These are phyloP conservation scores for Fallopia convolvulus DNA, from an alignment of 148 eudicot genomes.

Conservation along the genomic window DNA sequence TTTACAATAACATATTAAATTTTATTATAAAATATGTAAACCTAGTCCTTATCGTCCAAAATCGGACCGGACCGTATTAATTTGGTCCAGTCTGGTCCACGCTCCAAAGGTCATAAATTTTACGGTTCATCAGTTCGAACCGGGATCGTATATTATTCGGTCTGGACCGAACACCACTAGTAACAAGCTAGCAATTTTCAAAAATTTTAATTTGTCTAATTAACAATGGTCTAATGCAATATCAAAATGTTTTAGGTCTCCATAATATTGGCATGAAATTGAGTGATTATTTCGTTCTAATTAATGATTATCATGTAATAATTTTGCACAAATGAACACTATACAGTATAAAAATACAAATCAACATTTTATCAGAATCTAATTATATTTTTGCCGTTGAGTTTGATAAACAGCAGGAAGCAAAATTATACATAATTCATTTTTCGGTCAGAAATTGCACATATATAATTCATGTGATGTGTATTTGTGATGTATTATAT, in stretches of 20 bases:
- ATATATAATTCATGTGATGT: not conserved
- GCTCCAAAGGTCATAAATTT: too few relatives aligned
- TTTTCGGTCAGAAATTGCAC: not conserved
- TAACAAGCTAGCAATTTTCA: too few relatives aligned
- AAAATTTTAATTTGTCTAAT: not conserved
- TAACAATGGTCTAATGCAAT: not conserved
- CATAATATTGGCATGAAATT: not conserved
- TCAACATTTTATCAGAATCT: not conserved
- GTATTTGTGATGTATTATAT: slow-evolving; percentile 1
- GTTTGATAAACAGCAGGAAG: not conserved
- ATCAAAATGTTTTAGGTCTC: not conserved
- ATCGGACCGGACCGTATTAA: too few relatives aligned
- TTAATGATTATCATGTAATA: not conserved
- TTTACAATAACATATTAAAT: too few relatives aligned
- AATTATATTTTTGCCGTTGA: not conserved
- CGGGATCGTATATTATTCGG: too few relatives aligned
- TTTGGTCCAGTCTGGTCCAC: too few relatives aligned
- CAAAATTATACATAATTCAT: slow-evolving; percentile 1
- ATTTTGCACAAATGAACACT: not conserved
- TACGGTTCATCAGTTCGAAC: too few relatives aligned
- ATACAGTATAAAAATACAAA: not conserved
- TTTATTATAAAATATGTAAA: too few relatives aligned
- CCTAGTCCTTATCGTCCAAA: too few relatives aligned
- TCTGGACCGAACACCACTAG: too few relatives aligned
- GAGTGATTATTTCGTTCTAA: not conserved